Percentiles rank a stretch among this genome's conserved stretches.
These are phyloP conservation scores for Lecanicillium sp. DNA, from an alignment of 2,329 filamentous ascomycete genomes.

Conservation along the genomic window DNA sequence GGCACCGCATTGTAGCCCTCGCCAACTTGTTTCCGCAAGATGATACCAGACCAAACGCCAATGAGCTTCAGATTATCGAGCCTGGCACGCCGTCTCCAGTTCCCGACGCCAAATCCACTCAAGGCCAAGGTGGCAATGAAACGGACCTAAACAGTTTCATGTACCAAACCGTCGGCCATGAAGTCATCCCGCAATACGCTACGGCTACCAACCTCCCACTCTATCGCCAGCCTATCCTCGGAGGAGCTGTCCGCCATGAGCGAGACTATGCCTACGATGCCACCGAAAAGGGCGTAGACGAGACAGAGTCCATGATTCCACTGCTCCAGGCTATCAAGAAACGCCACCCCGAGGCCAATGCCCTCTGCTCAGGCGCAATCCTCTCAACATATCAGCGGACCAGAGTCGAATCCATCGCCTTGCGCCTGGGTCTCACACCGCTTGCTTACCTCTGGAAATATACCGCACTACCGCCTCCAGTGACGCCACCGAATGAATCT, in stretches of 20 bases:
- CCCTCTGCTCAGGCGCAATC: constrained; percentile 84
- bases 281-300: constrained; percentile 44
- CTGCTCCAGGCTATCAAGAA: constrained; percentile 60
- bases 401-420: constrained; percentile 82
- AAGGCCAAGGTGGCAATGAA: constrained; percentile 13
- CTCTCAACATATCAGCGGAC: constrained; percentile 94
- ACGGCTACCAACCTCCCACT: constrained; percentile 72
- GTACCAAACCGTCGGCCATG: constrained; percentile 96
- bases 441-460: constrained; percentile 92
- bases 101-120: background rate
- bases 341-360: constrained; percentile 72
- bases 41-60: background rate
- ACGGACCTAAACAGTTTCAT: constrained; percentile 88
- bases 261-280: constrained; percentile 54
- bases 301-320: constrained; percentile 79
- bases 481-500: constrained; percentile 29
- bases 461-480: constrained; percentile 55
- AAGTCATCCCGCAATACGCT: constrained; percentile 77
- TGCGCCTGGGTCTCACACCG: constrained; percentile 73
- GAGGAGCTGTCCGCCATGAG: constrained; percentile 59
- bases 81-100: constrained; percentile 10
- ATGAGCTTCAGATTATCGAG: constrained; percentile 7
- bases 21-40: constrained; percentile 70
- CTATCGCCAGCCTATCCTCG: constrained; percentile 70
- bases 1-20: constrained; percentile 76